phyloP scores from a whole-genome alignment of 2,329 filamentous ascomycete genomes.

The Tetracladium maxilliforme region DNA sequence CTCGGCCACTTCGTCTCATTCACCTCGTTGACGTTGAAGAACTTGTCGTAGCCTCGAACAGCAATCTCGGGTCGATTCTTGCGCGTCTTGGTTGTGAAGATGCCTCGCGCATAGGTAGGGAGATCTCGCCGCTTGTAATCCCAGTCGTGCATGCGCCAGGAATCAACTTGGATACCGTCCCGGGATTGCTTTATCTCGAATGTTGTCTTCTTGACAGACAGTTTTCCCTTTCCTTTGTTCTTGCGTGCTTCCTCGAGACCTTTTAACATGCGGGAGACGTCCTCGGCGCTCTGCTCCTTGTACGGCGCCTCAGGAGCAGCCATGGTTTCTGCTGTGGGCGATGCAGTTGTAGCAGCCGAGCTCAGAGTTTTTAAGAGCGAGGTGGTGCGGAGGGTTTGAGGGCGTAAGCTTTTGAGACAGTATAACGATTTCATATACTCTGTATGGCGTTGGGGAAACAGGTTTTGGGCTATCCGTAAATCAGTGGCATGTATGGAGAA shows the following conservation, averaged over 20 bases:
- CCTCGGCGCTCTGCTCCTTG: slow-evolving; percentile 48
- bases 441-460: too few species aligned
- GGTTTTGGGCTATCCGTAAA: too few species aligned
- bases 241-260: slow-evolving; percentile 40
- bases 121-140: slow-evolving; percentile 83
- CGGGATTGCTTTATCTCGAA: slow-evolving; percentile 52
- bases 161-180: slow-evolving; percentile 58
- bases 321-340: too few species aligned
- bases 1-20: slow-evolving; percentile 68
- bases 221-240: too few species aligned
- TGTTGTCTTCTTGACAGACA: slow-evolving; percentile 69
- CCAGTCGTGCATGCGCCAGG: slow-evolving; percentile 89
- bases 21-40: slow-evolving; percentile 88
- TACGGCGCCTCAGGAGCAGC: too few species aligned
- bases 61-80: slow-evolving; percentile 61
- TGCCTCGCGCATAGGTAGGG: slow-evolving; percentile 81
- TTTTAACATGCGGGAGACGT: slow-evolving; percentile 50
- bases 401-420: too few species aligned
- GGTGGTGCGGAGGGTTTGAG: too few species aligned
- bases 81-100: slow-evolving; percentile 70
- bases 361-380: too few species aligned
- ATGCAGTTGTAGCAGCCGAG: too few species aligned
- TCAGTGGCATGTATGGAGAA: too few species aligned
- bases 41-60: slow-evolving; percentile 92
- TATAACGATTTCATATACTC: too few species aligned